Percentiles rank a stretch among this genome's conserved stretches.
phyloP scores from a whole-genome alignment of 148 eudicot genomes.

The Fagopyrum esculentum region DNA sequence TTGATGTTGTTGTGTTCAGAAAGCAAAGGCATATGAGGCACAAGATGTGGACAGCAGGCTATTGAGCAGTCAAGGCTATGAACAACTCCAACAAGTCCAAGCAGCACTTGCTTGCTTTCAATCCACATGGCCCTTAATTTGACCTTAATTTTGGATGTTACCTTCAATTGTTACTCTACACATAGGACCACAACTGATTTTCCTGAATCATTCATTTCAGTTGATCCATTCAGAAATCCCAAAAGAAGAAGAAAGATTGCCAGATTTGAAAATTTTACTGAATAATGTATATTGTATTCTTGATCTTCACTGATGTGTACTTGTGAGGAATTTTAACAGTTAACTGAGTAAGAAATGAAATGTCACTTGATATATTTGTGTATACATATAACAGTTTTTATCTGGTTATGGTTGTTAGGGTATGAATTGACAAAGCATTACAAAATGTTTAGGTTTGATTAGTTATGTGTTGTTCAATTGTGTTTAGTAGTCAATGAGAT shows the following conservation, averaged over 20 bases:
- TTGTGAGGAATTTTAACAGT: slow-evolving; percentile 6
- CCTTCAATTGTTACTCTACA: slow-evolving; percentile 15
- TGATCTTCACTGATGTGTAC: slow-evolving; percentile 13
- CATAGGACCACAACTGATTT: slow-evolving; percentile 26
- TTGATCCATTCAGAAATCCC: slow-evolving; percentile 11
- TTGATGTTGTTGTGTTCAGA: slow-evolving; percentile 8
- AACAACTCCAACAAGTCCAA: slow-evolving; percentile 4
- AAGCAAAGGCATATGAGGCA: slow-evolving; percentile 42
- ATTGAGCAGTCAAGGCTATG: slow-evolving; percentile 24
- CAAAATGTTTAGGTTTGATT: neutral
- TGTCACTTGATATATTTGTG: slow-evolving; percentile 7
- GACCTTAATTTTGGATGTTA: slow-evolving; percentile 43
- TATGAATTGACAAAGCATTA: neutral
- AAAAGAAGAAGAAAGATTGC: slow-evolving; percentile 5
- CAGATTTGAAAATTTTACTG: neutral
- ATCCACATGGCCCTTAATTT: slow-evolving; percentile 31
- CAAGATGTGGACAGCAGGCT: slow-evolving; percentile 38
- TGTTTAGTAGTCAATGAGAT: no score
- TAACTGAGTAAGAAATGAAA: slow-evolving; percentile 3
- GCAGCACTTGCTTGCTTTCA: slow-evolving; percentile 31
- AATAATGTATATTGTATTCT: slow-evolving; percentile 13
- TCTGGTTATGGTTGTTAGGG: neutral
- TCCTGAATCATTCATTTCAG: slow-evolving; percentile 5
- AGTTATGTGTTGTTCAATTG: neutral
- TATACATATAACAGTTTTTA: neutral